Evolutionary conservation across 352 stramenopile genomes (phyloP).

Genomic region (Phytopythium delawarense): DNA sequence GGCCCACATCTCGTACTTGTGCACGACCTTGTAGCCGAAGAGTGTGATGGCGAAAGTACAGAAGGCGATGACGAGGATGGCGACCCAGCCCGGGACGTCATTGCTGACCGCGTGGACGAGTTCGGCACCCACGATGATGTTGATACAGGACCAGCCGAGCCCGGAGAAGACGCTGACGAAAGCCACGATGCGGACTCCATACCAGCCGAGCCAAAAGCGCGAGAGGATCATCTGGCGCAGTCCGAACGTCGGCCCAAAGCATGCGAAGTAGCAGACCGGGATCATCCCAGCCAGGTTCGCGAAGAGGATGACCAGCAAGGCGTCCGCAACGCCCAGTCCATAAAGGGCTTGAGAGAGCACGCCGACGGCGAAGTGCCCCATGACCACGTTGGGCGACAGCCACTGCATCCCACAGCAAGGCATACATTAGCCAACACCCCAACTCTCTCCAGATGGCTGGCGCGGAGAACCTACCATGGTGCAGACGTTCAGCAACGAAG

Average conservation of each 20-base stretch:
- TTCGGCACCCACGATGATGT: slow-evolving; percentile 37
- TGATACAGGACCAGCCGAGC: slow-evolving; percentile 36
- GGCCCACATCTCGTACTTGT: slow-evolving; percentile 42
- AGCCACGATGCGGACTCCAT: slow-evolving; percentile 41
- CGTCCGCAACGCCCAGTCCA: slow-evolving; percentile 30
- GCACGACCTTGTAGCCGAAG: slow-evolving; percentile 41
- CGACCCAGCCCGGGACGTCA: slow-evolving; percentile 29
- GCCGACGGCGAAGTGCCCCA: slow-evolving; percentile 40
- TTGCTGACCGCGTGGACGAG: slow-evolving; percentile 33
- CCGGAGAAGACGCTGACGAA: slow-evolving; percentile 37
- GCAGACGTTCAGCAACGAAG: slow-evolving; percentile 33
- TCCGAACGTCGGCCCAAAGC: slow-evolving; percentile 34
- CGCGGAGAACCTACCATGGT: slow-evolving; percentile 17
- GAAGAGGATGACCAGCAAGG: slow-evolving; percentile 36
- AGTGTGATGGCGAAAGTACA: slow-evolving; percentile 38
- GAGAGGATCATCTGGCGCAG: slow-evolving; percentile 46
- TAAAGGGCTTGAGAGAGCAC: slow-evolving; percentile 39
- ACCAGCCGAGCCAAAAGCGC: slow-evolving; percentile 40
- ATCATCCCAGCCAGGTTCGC: slow-evolving; percentile 41
- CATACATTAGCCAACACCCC: not conserved
- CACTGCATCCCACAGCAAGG: slow-evolving; percentile 8
- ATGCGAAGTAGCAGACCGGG: slow-evolving; percentile 42
- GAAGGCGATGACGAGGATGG: slow-evolving; percentile 38
- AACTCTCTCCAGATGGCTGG: too few relatives aligned
- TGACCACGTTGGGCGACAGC: slow-evolving; percentile 44